Conservation (phyloP, 805 yeast species). For the Millerozyma miso region DNA sequence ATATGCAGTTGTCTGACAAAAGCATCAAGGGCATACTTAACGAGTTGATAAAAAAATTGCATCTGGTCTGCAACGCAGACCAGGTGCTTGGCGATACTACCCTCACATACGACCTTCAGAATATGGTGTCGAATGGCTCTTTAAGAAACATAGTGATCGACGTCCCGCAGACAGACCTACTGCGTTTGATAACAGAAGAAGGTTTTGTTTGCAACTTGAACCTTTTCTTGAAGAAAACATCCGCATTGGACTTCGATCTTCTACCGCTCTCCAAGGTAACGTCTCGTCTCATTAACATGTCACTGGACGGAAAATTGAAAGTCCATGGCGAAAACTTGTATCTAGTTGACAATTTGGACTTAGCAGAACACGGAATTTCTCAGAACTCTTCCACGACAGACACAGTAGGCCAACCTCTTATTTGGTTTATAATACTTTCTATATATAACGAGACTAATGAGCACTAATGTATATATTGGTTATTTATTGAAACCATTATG, state of each 20-base stretch:
- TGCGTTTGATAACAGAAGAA: slow-evolving; percentile 1
- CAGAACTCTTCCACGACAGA: neutral
- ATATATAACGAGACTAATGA: slow-evolving; percentile 5
- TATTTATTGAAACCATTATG: neutral
- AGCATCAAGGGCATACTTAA: slow-evolving; percentile 7
- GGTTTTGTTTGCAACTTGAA: slow-evolving; percentile 14
- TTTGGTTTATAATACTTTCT: slow-evolving; percentile 13
- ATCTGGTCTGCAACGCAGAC: neutral
- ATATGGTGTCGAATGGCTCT: slow-evolving; percentile 1
- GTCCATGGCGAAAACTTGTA: slow-evolving; percentile 8
- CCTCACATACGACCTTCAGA: slow-evolving; percentile 3
- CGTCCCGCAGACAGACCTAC: slow-evolving; percentile 18
- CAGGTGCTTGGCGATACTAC: slow-evolving; percentile 7
- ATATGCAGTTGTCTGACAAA: slow-evolving; percentile 4
- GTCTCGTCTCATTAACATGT: slow-evolving; percentile 14
- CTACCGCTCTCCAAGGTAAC: slow-evolving; percentile 16
- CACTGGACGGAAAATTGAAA: slow-evolving; percentile 21
- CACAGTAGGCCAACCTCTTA: slow-evolving; percentile 5
- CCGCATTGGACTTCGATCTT: slow-evolving; percentile 18
- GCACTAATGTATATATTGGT: neutral
- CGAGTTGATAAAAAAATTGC: slow-evolving; percentile 1
- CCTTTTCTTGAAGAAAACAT: slow-evolving; percentile 14
- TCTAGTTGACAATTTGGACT: neutral
- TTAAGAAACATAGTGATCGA: slow-evolving; percentile 19
- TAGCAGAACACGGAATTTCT: neutral